A percentile compares a stretch with the other conserved stretches of the same genome.
These are phyloP conservation scores for Tilletia walkeri DNA, from an alignment of 1,284 basidiomycete species.

Conservation along the genomic window DNA sequence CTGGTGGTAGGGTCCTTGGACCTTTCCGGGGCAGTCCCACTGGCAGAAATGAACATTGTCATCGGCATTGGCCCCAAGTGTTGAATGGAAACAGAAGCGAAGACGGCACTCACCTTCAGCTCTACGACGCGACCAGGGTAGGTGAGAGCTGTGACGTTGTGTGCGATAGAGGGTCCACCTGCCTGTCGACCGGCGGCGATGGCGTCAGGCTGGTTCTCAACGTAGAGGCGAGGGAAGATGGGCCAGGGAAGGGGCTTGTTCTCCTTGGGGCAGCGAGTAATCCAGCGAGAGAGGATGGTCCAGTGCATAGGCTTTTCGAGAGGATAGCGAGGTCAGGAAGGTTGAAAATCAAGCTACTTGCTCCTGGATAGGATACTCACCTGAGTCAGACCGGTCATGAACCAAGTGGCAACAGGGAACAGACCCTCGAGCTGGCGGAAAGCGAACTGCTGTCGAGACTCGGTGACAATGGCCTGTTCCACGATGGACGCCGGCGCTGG, in stretches of 20 bases:
- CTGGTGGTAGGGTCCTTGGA: slow-evolving; percentile 39
- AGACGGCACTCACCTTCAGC: slow-evolving; percentile 17
- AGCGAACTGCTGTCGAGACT: slow-evolving; percentile 37
- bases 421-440: slow-evolving; percentile 40
- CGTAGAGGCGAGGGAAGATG: slow-evolving; percentile 41
- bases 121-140: slow-evolving; percentile 30
- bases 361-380: neutral
- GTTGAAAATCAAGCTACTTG: neutral
- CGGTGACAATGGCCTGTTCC: slow-evolving; percentile 43
- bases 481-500: slow-evolving; percentile 38
- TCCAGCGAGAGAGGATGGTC: slow-evolving; percentile 40
- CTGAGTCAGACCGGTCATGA: slow-evolving; percentile 37
- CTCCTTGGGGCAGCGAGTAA: slow-evolving; percentile 33
- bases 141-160: slow-evolving; percentile 40
- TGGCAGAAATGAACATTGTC: neutral
- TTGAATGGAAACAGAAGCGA: neutral
- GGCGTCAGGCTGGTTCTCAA: slow-evolving; percentile 36
- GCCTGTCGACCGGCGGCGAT: slow-evolving; percentile 32
- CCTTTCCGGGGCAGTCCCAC: slow-evolving; percentile 38
- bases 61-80: neutral
- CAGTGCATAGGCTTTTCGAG: slow-evolving; percentile 32
- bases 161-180: slow-evolving; percentile 35
- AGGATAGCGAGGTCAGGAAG: neutral
- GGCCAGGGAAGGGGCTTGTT: slow-evolving; percentile 37
- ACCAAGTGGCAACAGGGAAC: slow-evolving; percentile 38